Conservation (phyloP, 257 asterid genomes). For the Ligustrum vulgare region DNA sequence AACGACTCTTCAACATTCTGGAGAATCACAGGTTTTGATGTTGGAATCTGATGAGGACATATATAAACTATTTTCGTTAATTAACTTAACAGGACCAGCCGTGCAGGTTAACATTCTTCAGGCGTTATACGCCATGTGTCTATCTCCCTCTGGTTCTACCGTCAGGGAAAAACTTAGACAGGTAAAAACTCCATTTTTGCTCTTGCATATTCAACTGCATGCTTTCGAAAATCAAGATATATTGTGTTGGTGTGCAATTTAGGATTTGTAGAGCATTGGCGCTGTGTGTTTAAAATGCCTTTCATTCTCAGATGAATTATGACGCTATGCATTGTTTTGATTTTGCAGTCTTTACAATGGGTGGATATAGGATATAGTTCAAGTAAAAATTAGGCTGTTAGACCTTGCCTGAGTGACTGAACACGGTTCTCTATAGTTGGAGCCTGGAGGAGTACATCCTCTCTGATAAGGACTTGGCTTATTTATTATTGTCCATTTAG, state of each 20-base stretch:
- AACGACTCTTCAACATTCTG: constrained; percentile 40
- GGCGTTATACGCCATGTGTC: constrained; percentile 54
- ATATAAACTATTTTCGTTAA: constrained; percentile 44
- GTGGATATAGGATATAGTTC: neutral
- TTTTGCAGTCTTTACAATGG: neutral
- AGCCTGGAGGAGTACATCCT: neutral
- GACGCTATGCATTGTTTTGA: neutral
- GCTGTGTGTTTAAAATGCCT: neutral
- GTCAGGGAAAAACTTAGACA: constrained; percentile 52
- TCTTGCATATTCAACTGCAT: neutral
- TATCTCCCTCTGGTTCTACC: constrained; percentile 40
- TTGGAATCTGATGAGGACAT: constrained; percentile 58
- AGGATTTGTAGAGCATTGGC: neutral
- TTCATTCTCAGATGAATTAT: neutral
- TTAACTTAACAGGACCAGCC: constrained; percentile 35
- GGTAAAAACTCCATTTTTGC: constrained; percentile 32
- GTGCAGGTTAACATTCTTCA: constrained; percentile 54
- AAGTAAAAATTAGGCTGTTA: neutral
- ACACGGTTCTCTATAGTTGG: neutral
- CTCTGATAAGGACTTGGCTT: neutral
- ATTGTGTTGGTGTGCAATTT: neutral
- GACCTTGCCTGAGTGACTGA: neutral
- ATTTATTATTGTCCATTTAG: neutral
- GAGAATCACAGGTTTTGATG: constrained; percentile 31
- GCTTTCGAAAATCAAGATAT: neutral